phyloP scores from a whole-genome alignment of 257 asterid species.

The Solanum pinnatisectum region DNA sequence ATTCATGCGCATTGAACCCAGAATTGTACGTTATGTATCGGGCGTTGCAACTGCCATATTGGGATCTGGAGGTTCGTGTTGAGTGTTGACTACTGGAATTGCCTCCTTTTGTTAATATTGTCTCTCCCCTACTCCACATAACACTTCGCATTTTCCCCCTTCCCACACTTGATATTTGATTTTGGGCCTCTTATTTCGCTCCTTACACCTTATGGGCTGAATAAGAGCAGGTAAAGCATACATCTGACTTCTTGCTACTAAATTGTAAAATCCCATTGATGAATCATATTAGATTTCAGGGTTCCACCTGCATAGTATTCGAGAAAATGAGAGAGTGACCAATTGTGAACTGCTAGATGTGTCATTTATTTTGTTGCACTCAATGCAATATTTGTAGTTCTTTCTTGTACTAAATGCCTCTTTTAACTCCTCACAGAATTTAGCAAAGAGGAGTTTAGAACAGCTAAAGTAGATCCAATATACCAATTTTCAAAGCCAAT shows the following conservation, averaged over 20 bases:
- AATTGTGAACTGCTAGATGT: not conserved
- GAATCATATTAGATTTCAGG: not conserved
- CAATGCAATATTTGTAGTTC: not conserved
- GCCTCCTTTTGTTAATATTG: not conserved
- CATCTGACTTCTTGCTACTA: not conserved
- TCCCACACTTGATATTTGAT: not conserved
- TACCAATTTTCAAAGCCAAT: conserved; percentile 86
- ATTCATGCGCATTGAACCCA: conserved; percentile 78
- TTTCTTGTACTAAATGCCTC: not conserved
- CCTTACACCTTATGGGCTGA: not conserved
- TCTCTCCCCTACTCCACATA: not conserved
- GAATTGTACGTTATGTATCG: conserved; percentile 63
- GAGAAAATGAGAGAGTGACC: not conserved
- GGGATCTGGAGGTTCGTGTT: conserved; percentile 81
- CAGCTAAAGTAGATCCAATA: conserved; percentile 78
- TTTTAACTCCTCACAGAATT: conserved; percentile 46
- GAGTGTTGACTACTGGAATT: conserved; percentile 8
- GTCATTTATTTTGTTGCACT: not conserved
- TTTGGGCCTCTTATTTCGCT: not conserved
- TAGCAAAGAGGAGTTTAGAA: conserved; percentile 55
- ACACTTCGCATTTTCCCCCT: not conserved
- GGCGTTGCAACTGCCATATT: conserved; percentile 91
- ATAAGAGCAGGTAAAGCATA: not conserved
- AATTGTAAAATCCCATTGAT: not conserved
- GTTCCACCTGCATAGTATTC: not conserved